These are phyloP conservation scores for Pleurotus giganteus DNA, from an alignment of 768 basidiomycete species.

Conservation along the genomic window DNA sequence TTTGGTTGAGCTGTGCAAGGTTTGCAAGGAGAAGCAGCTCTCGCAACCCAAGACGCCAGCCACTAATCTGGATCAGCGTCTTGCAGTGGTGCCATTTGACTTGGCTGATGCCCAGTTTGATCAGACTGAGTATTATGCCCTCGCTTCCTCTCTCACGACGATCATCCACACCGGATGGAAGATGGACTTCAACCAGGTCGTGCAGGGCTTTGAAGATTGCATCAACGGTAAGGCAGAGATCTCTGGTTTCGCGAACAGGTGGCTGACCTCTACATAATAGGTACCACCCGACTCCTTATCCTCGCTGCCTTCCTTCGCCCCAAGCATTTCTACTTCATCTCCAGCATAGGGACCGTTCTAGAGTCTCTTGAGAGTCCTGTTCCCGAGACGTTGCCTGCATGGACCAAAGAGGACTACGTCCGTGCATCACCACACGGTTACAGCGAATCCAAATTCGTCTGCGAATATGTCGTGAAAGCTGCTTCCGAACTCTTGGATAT, in stretches of 20 bases:
- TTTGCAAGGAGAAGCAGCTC: slow-evolving; percentile 4
- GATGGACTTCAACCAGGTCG: slow-evolving; percentile 16
- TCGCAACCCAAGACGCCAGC: not conserved
- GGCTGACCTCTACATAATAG: not conserved
- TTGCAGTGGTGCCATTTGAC: slow-evolving; percentile 15
- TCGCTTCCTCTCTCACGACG: slow-evolving; percentile 10
- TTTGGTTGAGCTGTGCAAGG: not conserved
- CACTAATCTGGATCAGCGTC: slow-evolving; percentile 10
- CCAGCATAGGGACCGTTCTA: slow-evolving; percentile 12
- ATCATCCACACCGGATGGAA: slow-evolving; percentile 16
- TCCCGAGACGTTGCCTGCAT: slow-evolving; percentile 6
- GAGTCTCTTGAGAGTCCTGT: slow-evolving; percentile 7
- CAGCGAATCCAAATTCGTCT: slow-evolving; percentile 14
- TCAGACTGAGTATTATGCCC: slow-evolving; percentile 3
- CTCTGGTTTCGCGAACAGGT: too few species aligned
- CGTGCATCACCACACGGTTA: slow-evolving; percentile 13
- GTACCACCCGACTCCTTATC: slow-evolving; percentile 13
- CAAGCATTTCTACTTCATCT: slow-evolving; percentile 15
- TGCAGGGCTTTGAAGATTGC: slow-evolving; percentile 13
- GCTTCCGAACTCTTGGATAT: slow-evolving; percentile 11
- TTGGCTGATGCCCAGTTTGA: slow-evolving; percentile 7
- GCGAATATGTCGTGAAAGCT: slow-evolving; percentile 12
- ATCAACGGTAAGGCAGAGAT: slow-evolving; percentile 1
- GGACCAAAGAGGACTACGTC: slow-evolving; percentile 1
- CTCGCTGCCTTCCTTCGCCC: slow-evolving; percentile 13